Evolutionary conservation across 2,329 filamentous ascomycete genomes (phyloP).

Genomic region (Escovopsis weberi): DNA sequence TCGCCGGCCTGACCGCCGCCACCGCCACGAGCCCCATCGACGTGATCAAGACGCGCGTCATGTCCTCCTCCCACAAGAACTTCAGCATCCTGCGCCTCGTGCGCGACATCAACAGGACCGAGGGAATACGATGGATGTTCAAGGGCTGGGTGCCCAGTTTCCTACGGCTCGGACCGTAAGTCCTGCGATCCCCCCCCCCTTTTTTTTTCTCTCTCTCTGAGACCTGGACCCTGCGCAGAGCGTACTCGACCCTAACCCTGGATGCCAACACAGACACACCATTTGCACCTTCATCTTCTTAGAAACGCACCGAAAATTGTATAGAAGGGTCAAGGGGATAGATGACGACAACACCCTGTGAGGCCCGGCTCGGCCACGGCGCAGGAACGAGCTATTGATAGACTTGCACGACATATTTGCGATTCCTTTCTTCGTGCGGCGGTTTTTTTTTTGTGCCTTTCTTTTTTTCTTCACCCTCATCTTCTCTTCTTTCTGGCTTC

Average conservation of each 20-base stretch:
- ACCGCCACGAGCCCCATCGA: constrained; percentile 77
- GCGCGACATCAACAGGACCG: constrained; percentile 49
- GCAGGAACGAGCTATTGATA: too few relatives aligned
- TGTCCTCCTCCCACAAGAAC: constrained; percentile 46
- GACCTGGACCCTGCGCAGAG: constrained; percentile 3
- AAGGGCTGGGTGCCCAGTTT: constrained; percentile 79
- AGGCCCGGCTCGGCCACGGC: too few relatives aligned
- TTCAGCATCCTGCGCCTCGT: constrained; percentile 43
- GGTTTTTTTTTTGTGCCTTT: too few relatives aligned
- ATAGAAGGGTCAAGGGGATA: constrained; percentile 38
- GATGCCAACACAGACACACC: constrained; percentile 67
- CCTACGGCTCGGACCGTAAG: constrained; percentile 47
- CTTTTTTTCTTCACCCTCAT: background rate
- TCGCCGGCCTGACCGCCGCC: constrained; percentile 71
- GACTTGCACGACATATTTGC: too few relatives aligned
- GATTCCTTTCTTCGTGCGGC: too few relatives aligned
- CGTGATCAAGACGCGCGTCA: constrained; percentile 79
- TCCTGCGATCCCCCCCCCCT: constrained; percentile 8
- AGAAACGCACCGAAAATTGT: constrained; percentile 73
- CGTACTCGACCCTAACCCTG: too few relatives aligned
- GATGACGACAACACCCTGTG: constrained; percentile 10
- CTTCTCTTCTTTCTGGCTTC: too few relatives aligned
- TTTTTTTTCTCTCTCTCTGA: background rate
- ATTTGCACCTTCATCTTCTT: constrained; percentile 78
- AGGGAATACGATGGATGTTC: constrained; percentile 74